These are phyloP conservation scores for Nicotiana tomentosiformis DNA, from an alignment of 257 asterid species.

Conservation along the genomic window DNA sequence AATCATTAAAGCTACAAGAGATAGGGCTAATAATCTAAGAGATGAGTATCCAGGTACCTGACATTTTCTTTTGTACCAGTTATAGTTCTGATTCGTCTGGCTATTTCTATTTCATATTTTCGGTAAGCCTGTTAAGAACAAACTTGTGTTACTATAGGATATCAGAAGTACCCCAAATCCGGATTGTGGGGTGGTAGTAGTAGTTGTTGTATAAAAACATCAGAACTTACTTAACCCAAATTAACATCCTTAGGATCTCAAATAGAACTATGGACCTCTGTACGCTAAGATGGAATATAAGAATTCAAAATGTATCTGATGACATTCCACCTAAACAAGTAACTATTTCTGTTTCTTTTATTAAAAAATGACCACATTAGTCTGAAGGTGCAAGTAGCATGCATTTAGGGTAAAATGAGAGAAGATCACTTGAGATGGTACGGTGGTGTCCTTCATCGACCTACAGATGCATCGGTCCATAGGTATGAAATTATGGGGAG, in stretches of 20 bases:
- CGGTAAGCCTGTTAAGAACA: conserved; percentile 42
- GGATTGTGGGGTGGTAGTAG: too few relatives aligned
- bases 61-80: conserved; percentile 54
- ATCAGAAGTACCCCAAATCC: not conserved
- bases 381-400: too few relatives aligned
- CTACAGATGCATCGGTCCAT: too few relatives aligned
- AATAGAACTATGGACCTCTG: not conserved
- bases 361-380: too few relatives aligned
- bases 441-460: too few relatives aligned
- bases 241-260: not conserved
- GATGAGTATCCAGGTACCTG: conserved; percentile 37
- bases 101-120: conserved; percentile 37
- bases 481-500: too few relatives aligned
- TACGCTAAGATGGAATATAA: not conserved
- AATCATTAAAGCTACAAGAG: not conserved
- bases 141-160: not conserved
- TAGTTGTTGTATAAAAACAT: not conserved
- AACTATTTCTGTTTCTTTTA: too few relatives aligned
- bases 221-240: not conserved
- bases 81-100: conserved; percentile 52
- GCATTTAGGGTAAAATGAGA: too few relatives aligned
- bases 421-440: too few relatives aligned
- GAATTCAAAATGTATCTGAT: not conserved
- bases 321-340: not conserved
- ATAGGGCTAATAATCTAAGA: not conserved